These are phyloP conservation scores for Colletotrichum sublineola DNA, from an alignment of 2,329 filamentous ascomycete genomes.

Conservation along the genomic window DNA sequence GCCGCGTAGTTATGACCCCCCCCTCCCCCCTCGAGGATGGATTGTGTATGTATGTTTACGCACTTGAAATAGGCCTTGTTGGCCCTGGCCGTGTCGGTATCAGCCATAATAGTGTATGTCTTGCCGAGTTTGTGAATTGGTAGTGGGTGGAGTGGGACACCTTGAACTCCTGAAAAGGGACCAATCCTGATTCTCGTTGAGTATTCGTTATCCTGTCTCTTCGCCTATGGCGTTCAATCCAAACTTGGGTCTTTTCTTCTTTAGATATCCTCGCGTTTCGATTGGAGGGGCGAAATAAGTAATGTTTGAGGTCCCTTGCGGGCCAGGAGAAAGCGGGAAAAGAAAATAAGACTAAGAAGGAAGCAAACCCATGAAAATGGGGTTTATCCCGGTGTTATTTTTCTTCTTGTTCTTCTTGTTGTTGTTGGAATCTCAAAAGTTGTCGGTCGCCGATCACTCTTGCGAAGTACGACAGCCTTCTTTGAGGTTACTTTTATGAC, in stretches of 20 bases:
- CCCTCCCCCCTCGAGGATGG: background rate
- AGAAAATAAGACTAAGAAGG: background rate
- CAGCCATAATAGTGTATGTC: background rate
- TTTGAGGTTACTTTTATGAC: conserved; percentile 22
- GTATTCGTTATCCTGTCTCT: background rate
- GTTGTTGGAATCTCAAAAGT: background rate
- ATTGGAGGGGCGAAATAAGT: conserved; percentile 9
- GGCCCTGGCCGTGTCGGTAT: conserved; percentile 35
- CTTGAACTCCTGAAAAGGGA: too few relatives aligned
- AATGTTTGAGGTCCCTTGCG: background rate
- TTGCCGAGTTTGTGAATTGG: background rate
- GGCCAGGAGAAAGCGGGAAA: background rate
- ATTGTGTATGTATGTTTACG: conserved; percentile 12
- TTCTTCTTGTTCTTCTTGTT: background rate
- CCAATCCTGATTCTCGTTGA: background rate
- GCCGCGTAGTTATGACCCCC: background rate
- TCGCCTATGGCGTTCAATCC: conserved; percentile 3
- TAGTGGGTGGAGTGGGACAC: background rate
- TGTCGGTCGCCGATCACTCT: background rate
- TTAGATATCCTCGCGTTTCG: conserved; percentile 40
- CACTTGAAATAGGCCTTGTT: conserved; percentile 44
- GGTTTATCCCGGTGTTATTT: background rate
- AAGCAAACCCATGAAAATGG: conserved; percentile 1
- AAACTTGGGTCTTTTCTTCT: conserved; percentile 36
- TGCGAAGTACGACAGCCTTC: background rate